These are phyloP conservation scores for Fusarium camptoceras DNA, from an alignment of 2,329 filamentous ascomycete species.

Conservation along the genomic window DNA sequence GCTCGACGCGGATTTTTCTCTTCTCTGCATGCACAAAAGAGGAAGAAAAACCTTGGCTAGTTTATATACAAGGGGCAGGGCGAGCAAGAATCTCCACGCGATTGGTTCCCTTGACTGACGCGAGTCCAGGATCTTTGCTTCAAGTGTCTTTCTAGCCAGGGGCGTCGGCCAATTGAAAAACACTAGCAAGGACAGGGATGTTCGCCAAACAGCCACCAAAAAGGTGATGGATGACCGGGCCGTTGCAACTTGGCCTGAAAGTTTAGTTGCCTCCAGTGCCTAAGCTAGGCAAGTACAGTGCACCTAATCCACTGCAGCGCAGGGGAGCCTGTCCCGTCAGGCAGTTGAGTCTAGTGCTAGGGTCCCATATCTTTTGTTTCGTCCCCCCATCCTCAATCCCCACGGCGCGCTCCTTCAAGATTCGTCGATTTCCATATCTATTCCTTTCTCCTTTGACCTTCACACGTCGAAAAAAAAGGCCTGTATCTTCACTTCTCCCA, in stretches of 20 bases:
- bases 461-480: constrained; percentile 36
- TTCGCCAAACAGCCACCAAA: constrained; percentile 14
- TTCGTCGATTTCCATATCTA: constrained; percentile 27
- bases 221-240: constrained; percentile 19
- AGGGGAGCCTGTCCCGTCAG: neutral
- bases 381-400: constrained; percentile 41
- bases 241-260: constrained; percentile 31
- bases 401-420: constrained; percentile 10
- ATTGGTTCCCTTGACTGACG: constrained; percentile 32
- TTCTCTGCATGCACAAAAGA: constrained; percentile 2
- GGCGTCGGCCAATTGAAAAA: constrained; percentile 24
- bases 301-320: neutral
- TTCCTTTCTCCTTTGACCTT: constrained; percentile 38
- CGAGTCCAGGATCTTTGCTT: constrained; percentile 34
- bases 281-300: constrained; percentile 5
- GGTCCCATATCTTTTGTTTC: constrained; percentile 47
- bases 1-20: constrained; percentile 27
- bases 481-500: constrained; percentile 44
- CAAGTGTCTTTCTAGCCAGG: constrained; percentile 43
- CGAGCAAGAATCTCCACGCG: constrained; percentile 6
- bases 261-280: constrained; percentile 4
- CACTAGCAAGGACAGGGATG: constrained; percentile 22
- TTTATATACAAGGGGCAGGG: constrained; percentile 27
- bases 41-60: constrained; percentile 31
- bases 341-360: neutral